These are phyloP conservation scores for Metschnikowia santaceciliae DNA, from an alignment of 805 yeast genomes.

Conservation along the genomic window DNA sequence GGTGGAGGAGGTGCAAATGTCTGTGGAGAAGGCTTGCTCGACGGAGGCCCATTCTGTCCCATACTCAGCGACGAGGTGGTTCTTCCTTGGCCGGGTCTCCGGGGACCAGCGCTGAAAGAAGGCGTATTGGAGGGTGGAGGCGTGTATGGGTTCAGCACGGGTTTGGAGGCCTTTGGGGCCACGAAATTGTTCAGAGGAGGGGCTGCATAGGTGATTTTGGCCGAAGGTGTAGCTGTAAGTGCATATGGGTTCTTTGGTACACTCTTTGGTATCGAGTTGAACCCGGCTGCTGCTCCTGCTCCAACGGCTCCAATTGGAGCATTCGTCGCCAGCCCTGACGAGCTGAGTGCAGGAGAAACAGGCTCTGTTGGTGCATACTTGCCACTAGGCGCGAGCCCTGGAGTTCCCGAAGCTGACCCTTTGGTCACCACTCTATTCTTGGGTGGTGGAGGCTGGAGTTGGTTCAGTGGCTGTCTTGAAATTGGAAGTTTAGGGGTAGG, in stretches of 20 bases:
- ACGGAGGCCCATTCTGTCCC: not conserved
- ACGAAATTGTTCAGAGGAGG: conserved; percentile 21
- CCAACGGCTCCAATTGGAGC: conserved; percentile 7
- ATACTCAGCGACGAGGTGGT: not conserved
- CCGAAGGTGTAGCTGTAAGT: conserved; percentile 16
- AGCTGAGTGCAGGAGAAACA: conserved; percentile 24
- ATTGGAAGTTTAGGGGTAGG: not conserved
- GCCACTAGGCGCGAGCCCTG: conserved; percentile 1
- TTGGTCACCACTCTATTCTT: conserved; percentile 8
- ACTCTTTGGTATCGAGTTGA: conserved; percentile 2
- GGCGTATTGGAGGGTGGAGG: conserved; percentile 4
- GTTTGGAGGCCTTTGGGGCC: conserved; percentile 13
- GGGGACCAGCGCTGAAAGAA: not conserved
- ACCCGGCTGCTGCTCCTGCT: not conserved
- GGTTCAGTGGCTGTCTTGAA: not conserved
- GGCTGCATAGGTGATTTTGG: conserved; percentile 33
- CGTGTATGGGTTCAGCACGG: conserved; percentile 13
- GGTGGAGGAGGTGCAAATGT: conserved; percentile 8
- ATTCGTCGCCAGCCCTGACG: conserved; percentile 22
- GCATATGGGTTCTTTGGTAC: conserved; percentile 26
- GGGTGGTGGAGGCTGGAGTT: conserved; percentile 11
- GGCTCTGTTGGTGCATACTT: conserved; percentile 23
- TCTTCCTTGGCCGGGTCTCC: not conserved
- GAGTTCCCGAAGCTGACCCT: conserved; percentile 8
- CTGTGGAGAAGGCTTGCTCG: conserved; percentile 7